Base-by-base conservation (phyloP, 2,329 filamentous ascomycete genomes). In the Botrytis pseudocinerea region DNA sequence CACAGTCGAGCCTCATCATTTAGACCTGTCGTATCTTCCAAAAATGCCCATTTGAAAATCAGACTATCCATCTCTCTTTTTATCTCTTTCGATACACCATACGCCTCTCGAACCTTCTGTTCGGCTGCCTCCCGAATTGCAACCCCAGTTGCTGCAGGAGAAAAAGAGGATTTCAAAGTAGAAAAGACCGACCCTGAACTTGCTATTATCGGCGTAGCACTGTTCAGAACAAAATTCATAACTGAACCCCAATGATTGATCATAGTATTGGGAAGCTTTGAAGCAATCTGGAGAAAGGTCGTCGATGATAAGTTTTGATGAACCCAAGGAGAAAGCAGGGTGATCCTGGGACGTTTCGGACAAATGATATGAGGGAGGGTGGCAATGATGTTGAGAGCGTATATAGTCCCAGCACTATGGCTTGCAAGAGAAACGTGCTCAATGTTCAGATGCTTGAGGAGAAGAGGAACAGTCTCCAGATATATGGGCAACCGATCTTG, bases 341-440 rank as follows among this genome's bases (percentile, higher is more conserved):
- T 69, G n/a, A 69, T 69, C 18, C 65, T 69, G 12, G 69, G 44
- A 2, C 35, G 57, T 3, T n/a, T 32, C 8, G 74, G 35, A 60
- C 75, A 28, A 85, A 78, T 32, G 84, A 75, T 9, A 79, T 68
- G 8, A 80, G 82, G 46, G 79, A 69, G 77, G 12, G 79, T 75
- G 46, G 76, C 76, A 28, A 85, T 76, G 7, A 83, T 82, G 71
- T 85, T 85, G 38, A 86, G 77, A 6, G 81, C 75, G 73, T 84
- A 85, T 2, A 85, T 78, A 0, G 83, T 83, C 2, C 85, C 85
- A 0, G 82, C 81, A 35, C 80, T 82, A 73, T 86, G 84, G 28
- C 81, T 78, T 1, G 82, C 77, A 0, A 85, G 74, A n/a, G 76
- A 78, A 28, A 85, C 81, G 72, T 83, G 80, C 71, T 79, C 72